Conservation (phyloP, 1,139 yeast species). For the Chernovozyma sophiae-reginae region DNA sequence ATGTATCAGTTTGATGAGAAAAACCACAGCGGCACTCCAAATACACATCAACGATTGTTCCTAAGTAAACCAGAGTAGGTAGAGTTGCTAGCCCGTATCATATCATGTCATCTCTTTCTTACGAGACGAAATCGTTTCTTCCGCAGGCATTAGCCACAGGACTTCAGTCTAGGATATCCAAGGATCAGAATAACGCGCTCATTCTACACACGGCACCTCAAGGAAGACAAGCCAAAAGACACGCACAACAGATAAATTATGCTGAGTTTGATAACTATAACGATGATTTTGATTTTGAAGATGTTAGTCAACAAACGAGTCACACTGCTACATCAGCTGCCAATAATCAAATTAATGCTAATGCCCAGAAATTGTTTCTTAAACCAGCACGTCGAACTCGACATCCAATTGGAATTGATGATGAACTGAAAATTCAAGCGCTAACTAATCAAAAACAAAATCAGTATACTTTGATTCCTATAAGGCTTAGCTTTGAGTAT, state of each 20-base stretch:
- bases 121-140: conserved; percentile 25
- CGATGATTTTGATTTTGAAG: conserved; percentile 71
- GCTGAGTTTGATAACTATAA: conserved; percentile 62
- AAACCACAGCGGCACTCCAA: too few species aligned
- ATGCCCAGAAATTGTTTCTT: conserved; percentile 27
- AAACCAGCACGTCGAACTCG: conserved; percentile 34
- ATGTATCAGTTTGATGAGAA: too few species aligned
- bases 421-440: conserved; percentile 6
- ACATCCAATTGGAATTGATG: conserved; percentile 21
- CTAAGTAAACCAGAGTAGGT: too few species aligned
- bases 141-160: conserved; percentile 81
- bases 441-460: conserved; percentile 17
- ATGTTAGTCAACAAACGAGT: conserved; percentile 31
- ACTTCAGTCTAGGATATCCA: conserved; percentile 58
- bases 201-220: conserved; percentile 66
- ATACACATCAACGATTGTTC: too few species aligned
- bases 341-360: conserved; percentile 22
- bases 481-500: conserved; percentile 70
- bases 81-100: too few species aligned
- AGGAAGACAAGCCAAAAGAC: conserved; percentile 73
- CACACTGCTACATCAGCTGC: conserved; percentile 16
- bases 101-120: conserved; percentile 13
- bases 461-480: conserved; percentile 58
- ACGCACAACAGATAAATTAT: conserved; percentile 71
- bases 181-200: conserved; percentile 58